Evolutionary conservation across 306 rosid species (phyloP), one percentile per base, ranked within the genome.

Genomic region (Glycine tomentella): DNA sequence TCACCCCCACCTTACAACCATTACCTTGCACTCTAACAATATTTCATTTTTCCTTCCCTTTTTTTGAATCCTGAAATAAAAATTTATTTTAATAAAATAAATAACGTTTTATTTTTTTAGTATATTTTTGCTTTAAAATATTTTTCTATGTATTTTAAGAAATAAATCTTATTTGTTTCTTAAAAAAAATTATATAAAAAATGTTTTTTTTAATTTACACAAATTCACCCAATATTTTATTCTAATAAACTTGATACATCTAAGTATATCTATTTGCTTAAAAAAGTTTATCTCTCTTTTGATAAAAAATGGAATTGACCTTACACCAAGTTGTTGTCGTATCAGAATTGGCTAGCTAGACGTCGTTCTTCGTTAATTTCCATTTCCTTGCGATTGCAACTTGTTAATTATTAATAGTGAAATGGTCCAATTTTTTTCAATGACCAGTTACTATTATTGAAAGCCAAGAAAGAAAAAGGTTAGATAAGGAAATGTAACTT

Each of bases 271-370:
- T 46, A 48, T 13, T 25, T 0, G 31, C 31, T 25, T 25, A 25
- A 25, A 25, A 25, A 25, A 25, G 31, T 25, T 25, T 25, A 25
- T 25, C 31, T 25, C n/a, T 16, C 3, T 3, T 69, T 56, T 64
- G 14, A 56, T 57, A 20, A 45, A 25, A 67, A 68, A 45, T 57
- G 72, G 57, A 67, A 75, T 76, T 82, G 76, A 82, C 81, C 85
- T 58, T 48, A n/a, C 66, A 82, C 57, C 85, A 49, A 82, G 12
- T 36, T 69, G 31, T 58, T 69, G 42, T 76, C 59, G 11, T 38
- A 59, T 58, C 2, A 7, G 1, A 69, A 45, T 76, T 58, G 66
- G 72, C 25, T 66, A 53, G 14, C 9, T 65, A 10, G 31, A 38
- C 11, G 17, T 62, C 16, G 16, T 69, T 58, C 67, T 69, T 58